Evolutionary conservation across 768 basidiomycete species (phyloP).

Genomic region (Leccinum truebloodii): DNA sequence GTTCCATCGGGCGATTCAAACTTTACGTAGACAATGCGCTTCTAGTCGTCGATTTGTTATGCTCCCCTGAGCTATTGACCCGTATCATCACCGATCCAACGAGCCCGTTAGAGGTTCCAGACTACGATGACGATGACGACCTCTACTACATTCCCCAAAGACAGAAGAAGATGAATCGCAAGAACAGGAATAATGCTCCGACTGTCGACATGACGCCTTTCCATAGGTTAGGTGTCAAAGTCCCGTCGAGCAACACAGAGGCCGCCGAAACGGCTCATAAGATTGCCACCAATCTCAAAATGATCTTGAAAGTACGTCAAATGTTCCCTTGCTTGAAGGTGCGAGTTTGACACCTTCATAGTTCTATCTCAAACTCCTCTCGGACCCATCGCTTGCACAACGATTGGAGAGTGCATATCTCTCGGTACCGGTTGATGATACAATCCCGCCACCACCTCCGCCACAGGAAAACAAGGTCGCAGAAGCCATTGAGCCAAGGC

Average conservation of each 20-base stretch:
- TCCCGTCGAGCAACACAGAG: constrained; percentile 30
- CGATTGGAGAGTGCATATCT: constrained; percentile 14
- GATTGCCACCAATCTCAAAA: constrained; percentile 29
- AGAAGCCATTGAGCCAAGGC: constrained; percentile 10
- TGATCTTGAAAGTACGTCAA: constrained; percentile 30
- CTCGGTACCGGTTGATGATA: not conserved
- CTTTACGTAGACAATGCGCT: constrained; percentile 26
- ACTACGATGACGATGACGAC: constrained; percentile 6
- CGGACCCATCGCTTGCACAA: constrained; percentile 14
- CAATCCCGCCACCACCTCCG: not conserved
- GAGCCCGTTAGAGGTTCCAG: constrained; percentile 4
- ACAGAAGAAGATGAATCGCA: constrained; percentile 32
- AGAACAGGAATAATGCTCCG: constrained; percentile 5
- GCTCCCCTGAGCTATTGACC: constrained; percentile 12
- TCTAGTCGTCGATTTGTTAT: constrained; percentile 21
- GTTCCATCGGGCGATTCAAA: constrained; percentile 21
- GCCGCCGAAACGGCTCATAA: constrained; percentile 10
- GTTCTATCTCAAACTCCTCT: constrained; percentile 29
- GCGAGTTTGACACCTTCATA: constrained; percentile 11
- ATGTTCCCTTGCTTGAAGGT: not conserved
- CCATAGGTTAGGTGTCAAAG: constrained; percentile 24
- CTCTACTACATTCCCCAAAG: constrained; percentile 10
- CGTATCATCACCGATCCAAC: not conserved
- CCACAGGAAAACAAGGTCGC: not conserved
- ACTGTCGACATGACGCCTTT: constrained; percentile 33